Evolutionary conservation across 352 stramenopile species (phyloP), one percentile per base, ranked within the genome.

Genomic region (Globisporangium yorkense): DNA sequence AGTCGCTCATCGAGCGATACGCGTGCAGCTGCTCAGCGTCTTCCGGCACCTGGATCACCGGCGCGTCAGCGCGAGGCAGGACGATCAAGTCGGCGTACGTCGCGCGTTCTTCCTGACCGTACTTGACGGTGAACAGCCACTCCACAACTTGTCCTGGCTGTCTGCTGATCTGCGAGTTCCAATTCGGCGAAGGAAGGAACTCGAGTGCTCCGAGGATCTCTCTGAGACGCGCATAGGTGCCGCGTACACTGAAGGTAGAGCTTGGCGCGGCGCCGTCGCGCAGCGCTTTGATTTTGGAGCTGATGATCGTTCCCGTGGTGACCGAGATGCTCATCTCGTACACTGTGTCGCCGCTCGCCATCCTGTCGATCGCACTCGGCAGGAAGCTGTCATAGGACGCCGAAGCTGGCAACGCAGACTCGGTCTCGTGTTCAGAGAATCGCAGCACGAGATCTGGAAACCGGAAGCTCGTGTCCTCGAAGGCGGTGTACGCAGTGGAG

Each of bases 111-210:
- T 47, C 45, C 39, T 57, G 48, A 35, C 57, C 62, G 12, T 68
- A 56, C 1, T 60, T 60, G 20, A 85, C 64, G 1, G 59, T 56
- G 54, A 88, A 88, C n/a, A 40, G 31, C 75, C 77, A 87, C 41
- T 80, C 62, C 0, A 84, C 69, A 3, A 79, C 55, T 18, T 74
- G 59, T 1, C 51, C 48, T 2, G 51, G 40, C 1, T 24, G 43
- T 12, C 43, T 41, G n/a, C 57, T 59, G 8, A 61, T 52, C 12
- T 72, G 50, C 18, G 63, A 65, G 58, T 87, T 80, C 75, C 77
- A 89, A 59, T 87, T 87, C 43, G 67, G 65, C 12, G 71, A 67
- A 9, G 75, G 66, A 15, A 68, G 44, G 39, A 71, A 89, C 21
- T 74, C 45, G 15, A 86, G 27, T 5, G 56, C 59, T 12, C 29